phyloP scores from a whole-genome alignment of 768 basidiomycete species.

The Mycena capillaripes region DNA sequence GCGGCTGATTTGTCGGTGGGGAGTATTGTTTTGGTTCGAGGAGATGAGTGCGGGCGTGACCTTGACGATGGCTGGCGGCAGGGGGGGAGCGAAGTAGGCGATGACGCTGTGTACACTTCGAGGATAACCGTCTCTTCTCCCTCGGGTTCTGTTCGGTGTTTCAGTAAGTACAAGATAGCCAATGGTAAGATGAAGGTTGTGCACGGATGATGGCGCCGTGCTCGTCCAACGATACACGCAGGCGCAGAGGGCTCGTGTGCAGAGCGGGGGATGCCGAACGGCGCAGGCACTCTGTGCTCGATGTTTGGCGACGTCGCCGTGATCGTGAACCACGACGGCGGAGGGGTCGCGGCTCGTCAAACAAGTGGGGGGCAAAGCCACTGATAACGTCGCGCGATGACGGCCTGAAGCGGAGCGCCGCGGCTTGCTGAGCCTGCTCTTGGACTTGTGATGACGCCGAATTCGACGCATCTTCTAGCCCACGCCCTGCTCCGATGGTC shows the following conservation, averaged over 20 bases:
- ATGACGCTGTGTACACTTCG: conserved; percentile 6
- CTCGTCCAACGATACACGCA: conserved; percentile 17
- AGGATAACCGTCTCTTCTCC: conserved; percentile 17
- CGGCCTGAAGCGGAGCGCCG: conserved; percentile 34
- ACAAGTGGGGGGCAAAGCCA: conserved; percentile 35
- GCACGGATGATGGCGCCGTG: conserved; percentile 18
- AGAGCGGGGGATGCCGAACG: not conserved
- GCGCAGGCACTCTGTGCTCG: conserved; percentile 1
- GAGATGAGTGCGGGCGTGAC: no score
- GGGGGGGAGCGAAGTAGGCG: not conserved
- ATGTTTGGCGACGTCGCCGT: conserved; percentile 9
- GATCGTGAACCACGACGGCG: no score
- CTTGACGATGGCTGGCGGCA: not conserved
- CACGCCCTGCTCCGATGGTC: not conserved
- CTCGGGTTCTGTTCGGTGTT: not conserved
- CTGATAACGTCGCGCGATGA: conserved; percentile 34
- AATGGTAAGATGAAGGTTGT: not conserved
- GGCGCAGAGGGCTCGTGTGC: conserved; percentile 24
- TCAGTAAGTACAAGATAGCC: not conserved
- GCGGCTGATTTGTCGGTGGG: no score
- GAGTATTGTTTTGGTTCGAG: conserved; percentile 2
- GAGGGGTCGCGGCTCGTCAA: conserved; percentile 24
- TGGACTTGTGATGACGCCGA: conserved; percentile 1
- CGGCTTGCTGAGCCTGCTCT: conserved; percentile 28
- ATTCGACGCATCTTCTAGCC: not conserved